These are phyloP conservation scores for Botryosphaeria dothidea DNA, from an alignment of 2,329 filamentous ascomycete genomes.

Conservation along the genomic window DNA sequence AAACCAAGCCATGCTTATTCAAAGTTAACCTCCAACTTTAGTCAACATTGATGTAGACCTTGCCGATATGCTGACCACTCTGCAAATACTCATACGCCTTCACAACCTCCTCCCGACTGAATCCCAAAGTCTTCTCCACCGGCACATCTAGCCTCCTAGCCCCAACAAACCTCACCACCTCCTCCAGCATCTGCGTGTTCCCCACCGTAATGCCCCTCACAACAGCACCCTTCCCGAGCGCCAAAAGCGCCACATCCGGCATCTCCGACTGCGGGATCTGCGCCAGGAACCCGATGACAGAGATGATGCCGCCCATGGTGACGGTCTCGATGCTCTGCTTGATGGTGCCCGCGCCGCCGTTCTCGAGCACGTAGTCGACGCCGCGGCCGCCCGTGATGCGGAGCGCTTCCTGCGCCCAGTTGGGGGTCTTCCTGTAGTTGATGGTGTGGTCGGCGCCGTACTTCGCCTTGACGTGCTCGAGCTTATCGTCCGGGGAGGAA, in stretches of 20 bases:
- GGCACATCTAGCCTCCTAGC: constrained; percentile 29
- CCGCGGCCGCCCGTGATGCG: constrained; percentile 45
- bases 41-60: constrained; percentile 29
- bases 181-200: constrained; percentile 38
- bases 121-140: constrained; percentile 38
- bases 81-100: constrained; percentile 29
- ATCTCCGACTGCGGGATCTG: constrained; percentile 28
- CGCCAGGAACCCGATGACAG: background rate
- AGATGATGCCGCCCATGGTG: constrained; percentile 15
- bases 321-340: constrained; percentile 35
- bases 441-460: constrained; percentile 49
- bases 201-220: constrained; percentile 40
- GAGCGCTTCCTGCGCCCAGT: constrained; percentile 50
- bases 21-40: too few relatives aligned
- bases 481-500: constrained; percentile 53
- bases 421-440: constrained; percentile 50
- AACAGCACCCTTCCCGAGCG: constrained; percentile 32
- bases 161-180: constrained; percentile 34
- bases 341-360: constrained; percentile 44
- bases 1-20: background rate
- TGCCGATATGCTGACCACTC: constrained; percentile 36
- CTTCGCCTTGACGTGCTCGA: constrained; percentile 36
- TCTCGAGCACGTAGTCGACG: constrained; percentile 44
- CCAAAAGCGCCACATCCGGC: constrained; percentile 33
- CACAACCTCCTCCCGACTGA: constrained; percentile 32